phyloP scores from a whole-genome alignment of 495 filamentous ascomycete genomes.

The Sphaerosporella brunnea region DNA sequence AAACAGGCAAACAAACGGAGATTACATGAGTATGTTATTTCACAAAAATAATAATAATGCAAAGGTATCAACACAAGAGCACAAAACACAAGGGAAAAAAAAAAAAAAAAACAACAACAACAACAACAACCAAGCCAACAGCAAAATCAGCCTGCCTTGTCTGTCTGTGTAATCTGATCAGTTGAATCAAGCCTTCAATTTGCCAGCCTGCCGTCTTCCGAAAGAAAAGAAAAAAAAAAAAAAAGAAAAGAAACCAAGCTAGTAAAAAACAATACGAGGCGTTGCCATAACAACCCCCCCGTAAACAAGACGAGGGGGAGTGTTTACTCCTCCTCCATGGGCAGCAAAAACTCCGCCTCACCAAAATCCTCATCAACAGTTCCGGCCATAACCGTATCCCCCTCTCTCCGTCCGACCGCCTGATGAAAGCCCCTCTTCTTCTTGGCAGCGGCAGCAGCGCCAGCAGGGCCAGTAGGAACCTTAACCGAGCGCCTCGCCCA shows the following conservation, averaged over 20 bases:
- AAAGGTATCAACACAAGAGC: too few species aligned
- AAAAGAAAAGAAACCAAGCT: not conserved
- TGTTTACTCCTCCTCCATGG: slow-evolving; percentile 6
- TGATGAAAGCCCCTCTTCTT: slow-evolving; percentile 13
- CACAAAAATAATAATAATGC: too few species aligned
- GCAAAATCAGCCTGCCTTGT: too few species aligned
- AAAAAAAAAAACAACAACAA: too few species aligned
- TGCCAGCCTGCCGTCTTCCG: not conserved
- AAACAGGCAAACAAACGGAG: too few species aligned
- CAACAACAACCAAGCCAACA: too few species aligned
- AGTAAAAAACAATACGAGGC: not conserved
- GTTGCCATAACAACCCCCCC: not conserved
- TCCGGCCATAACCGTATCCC: too few species aligned
- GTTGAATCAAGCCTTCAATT: not conserved
- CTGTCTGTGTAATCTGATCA: too few species aligned
- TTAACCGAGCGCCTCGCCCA: slow-evolving; percentile 4
- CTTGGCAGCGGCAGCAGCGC: not conserved
- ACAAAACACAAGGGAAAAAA: too few species aligned
- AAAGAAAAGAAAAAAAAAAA: not conserved
- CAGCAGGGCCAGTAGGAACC: slow-evolving; percentile 1
- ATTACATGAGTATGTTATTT: too few species aligned
- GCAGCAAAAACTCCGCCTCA: slow-evolving; percentile 19
- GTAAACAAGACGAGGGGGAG: not conserved
- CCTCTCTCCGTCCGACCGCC: slow-evolving; percentile 13
- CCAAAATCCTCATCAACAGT: slow-evolving; percentile 16